Conservation (phyloP, 768 basidiomycete species). For the Lactifluus piperatus region DNA sequence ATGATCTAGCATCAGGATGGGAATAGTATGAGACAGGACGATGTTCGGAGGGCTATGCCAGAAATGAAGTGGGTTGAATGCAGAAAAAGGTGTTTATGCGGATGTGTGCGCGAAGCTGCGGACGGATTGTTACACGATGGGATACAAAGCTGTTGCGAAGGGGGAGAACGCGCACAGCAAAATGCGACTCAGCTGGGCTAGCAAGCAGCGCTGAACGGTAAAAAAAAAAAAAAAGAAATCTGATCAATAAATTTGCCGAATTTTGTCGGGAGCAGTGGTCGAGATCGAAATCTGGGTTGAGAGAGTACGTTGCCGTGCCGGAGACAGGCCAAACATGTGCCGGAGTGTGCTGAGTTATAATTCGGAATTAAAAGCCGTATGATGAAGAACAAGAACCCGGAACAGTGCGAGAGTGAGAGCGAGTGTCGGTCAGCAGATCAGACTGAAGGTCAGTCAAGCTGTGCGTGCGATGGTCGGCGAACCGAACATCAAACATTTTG, state of each 20-base stretch:
- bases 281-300: neutral
- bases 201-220: too few relatives aligned
- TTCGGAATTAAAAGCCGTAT: neutral
- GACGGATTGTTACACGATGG: neutral
- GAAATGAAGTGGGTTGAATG: neutral
- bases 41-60: constrained; percentile 3
- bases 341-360: constrained; percentile 4
- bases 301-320: neutral
- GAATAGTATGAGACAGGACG: constrained; percentile 7
- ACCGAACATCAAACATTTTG: too few relatives aligned
- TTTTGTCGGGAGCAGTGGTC: neutral
- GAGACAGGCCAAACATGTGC: neutral
- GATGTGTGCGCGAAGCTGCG: constrained; percentile 3
- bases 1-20: neutral
- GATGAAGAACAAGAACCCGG: too few relatives aligned
- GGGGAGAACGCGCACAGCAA: constrained; percentile 6
- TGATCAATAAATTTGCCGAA: neutral
- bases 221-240: neutral
- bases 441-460: too few relatives aligned
- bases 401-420: too few relatives aligned
- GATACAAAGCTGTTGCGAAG: constrained; percentile 5
- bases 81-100: constrained; percentile 6
- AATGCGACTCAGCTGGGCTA: too few relatives aligned
- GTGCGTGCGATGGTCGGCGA: neutral
- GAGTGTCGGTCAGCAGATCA: too few relatives aligned